Conservation (phyloP, 306 rosid species). For the Sechiopsis laciniata region DNA sequence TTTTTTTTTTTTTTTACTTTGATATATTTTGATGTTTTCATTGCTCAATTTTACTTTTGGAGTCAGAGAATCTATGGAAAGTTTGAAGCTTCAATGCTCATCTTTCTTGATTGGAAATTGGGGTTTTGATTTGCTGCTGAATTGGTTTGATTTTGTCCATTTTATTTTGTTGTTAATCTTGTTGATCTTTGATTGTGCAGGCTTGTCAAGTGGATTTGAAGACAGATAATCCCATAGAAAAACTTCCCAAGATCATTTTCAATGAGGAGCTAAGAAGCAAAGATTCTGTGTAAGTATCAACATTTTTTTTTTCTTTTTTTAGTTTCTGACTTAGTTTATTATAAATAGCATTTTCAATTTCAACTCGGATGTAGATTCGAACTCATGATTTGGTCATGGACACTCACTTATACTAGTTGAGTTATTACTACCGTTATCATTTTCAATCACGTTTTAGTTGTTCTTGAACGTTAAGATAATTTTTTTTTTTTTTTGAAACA, state of each 20-base stretch:
- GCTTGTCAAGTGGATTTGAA: constrained; percentile 52
- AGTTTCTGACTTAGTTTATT: not conserved
- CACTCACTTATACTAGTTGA: too few species aligned
- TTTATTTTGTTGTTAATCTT: not conserved
- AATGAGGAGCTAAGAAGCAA: constrained; percentile 55
- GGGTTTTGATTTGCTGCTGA: not conserved
- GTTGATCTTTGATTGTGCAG: not conserved
- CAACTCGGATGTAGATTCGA: too few species aligned
- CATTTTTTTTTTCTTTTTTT: not conserved
- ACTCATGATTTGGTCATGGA: too few species aligned
- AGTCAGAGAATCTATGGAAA: not conserved
- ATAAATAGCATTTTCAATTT: too few species aligned
- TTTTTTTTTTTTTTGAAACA: too few species aligned
- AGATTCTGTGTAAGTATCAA: constrained; percentile 56
- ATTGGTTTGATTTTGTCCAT: not conserved
- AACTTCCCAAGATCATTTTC: constrained; percentile 56
- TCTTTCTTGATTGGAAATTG: not conserved
- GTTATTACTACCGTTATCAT: too few species aligned
- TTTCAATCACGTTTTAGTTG: too few species aligned
- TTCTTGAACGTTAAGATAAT: too few species aligned
- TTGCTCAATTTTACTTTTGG: not conserved
- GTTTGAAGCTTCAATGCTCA: not conserved
- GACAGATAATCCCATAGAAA: constrained; percentile 43
- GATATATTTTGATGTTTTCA: not conserved
- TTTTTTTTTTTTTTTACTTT: too few species aligned